phyloP scores from a whole-genome alignment of 176 grass and related monocot species.

The Melocanna baccifera region DNA sequence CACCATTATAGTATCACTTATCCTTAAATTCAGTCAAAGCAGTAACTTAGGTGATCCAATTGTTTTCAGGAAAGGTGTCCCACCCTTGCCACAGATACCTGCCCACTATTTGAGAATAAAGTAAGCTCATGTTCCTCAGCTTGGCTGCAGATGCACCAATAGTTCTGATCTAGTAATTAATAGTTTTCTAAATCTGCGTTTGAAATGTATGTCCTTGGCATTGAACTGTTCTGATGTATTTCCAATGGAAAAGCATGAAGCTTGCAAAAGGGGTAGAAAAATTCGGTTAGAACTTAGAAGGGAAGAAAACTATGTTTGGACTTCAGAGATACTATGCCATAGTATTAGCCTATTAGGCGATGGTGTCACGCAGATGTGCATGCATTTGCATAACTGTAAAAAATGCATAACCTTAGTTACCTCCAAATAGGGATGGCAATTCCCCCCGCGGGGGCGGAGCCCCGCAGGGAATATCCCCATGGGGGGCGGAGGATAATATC shows the following conservation, averaged over 20 bases:
- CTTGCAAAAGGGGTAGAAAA: not conserved
- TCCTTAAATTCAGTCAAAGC: conserved; percentile 17
- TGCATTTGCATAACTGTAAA: conserved; percentile 9
- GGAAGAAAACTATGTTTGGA: not conserved
- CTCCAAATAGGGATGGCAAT: too few species aligned
- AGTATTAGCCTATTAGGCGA: not conserved
- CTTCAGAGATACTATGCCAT: not conserved
- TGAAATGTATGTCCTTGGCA: conserved; percentile 17
- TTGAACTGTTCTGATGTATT: conserved; percentile 17
- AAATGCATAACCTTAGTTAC: conserved; percentile 2
- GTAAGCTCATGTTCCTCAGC: conserved; percentile 46
- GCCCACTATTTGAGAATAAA: conserved; percentile 73
- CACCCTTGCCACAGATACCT: conserved; percentile 62
- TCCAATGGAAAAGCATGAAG: conserved; percentile 15
- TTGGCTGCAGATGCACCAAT: conserved; percentile 17
- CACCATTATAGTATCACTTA: not conserved
- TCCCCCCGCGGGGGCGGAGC: too few species aligned
- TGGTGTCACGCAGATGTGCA: not conserved
- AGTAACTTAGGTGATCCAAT: conserved; percentile 18
- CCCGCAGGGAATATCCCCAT: too few species aligned
- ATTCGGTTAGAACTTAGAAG: not conserved
- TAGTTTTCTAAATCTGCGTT: conserved; percentile 1
- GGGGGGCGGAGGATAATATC: too few species aligned
- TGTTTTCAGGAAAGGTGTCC: conserved; percentile 64
- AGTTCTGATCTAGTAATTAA: conserved; percentile 17